Base-by-base conservation (phyloP, 2,329 filamentous ascomycete species). In the Mycogone perniciosa region DNA sequence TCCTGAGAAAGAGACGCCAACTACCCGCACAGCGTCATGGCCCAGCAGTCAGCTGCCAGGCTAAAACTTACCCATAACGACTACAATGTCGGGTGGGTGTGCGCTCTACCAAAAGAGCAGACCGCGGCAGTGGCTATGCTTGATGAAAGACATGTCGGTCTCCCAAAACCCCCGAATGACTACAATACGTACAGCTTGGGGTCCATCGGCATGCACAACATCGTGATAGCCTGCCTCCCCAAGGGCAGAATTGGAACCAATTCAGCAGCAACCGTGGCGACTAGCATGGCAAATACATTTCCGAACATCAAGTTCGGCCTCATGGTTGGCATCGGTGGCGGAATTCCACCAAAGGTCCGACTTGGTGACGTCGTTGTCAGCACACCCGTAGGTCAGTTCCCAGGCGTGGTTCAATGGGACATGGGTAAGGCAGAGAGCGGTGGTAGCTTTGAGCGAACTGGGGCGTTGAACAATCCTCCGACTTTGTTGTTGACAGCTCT, bases 201-300 rank as follows among this genome's bases (percentile, higher is more conserved):
- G 5, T 46, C 47, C 4, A 59, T 68, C 27, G 54, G 59, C 1
- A 41, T 41, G 1, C 64, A 67, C 44, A 64, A 64, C 34, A 60
- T 66, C 9, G 60, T 65, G 4, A 56, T 68, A 10, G 60, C 60
- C 1, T 54, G 53, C 38, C 46, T 69, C 2, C 66, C 67, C 4
- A 52, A 59, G 9, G 64, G 66, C 0, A 56, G 58, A 37, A 62
- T 62, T 29, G 67, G 67, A 2, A 63, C 44, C n/a, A 52, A 38
- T 6, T 61, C 64, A 6, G 66, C 67, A 4, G 55, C 63, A 5
- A 48, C 41, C 0, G 61, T 70, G 1, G 65, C 63, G 6, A 52
- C 46, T 40, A 53, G 64, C 31, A 65, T 71, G 60, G 34, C 60
- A 9, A 46, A 50, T 13, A 60, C 48, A 27, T 71, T 71, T 51